phyloP scores from a whole-genome alignment of 495 filamentous ascomycete genomes.

The Daldinia vernicosa region DNA sequence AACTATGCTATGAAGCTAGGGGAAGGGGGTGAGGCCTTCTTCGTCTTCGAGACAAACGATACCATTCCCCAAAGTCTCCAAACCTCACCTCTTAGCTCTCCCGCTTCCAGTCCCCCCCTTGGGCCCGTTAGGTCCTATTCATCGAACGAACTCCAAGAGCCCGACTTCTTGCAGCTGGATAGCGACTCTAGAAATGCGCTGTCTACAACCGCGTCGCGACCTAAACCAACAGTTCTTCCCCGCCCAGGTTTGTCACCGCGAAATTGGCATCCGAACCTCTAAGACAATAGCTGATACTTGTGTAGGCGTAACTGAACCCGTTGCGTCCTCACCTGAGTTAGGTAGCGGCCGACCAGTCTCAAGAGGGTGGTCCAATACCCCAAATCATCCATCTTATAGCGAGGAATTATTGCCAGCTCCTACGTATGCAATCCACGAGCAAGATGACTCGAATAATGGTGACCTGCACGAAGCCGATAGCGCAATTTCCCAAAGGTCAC shows the following conservation, averaged over 20 bases:
- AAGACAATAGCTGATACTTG: constrained; percentile 12
- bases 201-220: constrained; percentile 49
- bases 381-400: constrained; percentile 51
- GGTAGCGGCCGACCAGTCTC: constrained; percentile 55
- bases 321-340: constrained; percentile 69
- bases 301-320: constrained; percentile 67
- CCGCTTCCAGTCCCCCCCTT: constrained; percentile 79
- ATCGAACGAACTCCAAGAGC: constrained; percentile 72
- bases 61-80: constrained; percentile 88
- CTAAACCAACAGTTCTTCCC: constrained; percentile 49
- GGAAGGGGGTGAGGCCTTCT: constrained; percentile 97
- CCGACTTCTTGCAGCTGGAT: constrained; percentile 81
- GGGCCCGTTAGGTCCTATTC: constrained; percentile 63
- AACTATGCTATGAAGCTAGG: constrained; percentile 98
- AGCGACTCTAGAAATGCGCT: constrained; percentile 47
- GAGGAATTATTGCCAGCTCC: constrained; percentile 54
- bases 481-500: constrained; percentile 62
- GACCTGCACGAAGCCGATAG: constrained; percentile 51
- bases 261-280: not conserved
- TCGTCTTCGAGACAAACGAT: constrained; percentile 94
- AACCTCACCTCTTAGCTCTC: constrained; percentile 92
- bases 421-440: constrained; percentile 56
- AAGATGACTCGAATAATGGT: constrained; percentile 47
- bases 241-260: constrained; percentile 39
- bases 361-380: constrained; percentile 53